phyloP scores from a whole-genome alignment of 495 filamentous ascomycete species.

The Clavariopsis aquatica region DNA sequence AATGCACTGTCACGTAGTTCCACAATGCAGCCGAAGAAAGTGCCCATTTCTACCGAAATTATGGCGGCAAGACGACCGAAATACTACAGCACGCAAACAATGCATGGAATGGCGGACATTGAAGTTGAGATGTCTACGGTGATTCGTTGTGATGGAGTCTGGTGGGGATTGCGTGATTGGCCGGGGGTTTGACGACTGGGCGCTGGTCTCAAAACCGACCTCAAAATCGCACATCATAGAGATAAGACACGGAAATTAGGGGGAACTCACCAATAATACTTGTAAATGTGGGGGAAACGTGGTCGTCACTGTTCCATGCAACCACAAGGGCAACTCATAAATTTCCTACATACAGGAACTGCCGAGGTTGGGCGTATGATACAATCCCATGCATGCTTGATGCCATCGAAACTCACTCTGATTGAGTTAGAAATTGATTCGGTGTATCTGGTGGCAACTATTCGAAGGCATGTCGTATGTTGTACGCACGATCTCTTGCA shows the following conservation, averaged over 20 bases:
- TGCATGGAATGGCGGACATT: background rate
- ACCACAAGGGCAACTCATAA: background rate
- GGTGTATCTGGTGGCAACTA: background rate
- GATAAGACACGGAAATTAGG: constrained; percentile 12
- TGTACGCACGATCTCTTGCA: background rate
- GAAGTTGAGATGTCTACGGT: constrained; percentile 1
- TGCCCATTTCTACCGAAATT: background rate
- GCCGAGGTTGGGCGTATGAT: constrained; percentile 15
- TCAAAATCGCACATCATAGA: background rate
- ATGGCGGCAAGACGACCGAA: background rate
- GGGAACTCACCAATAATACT: background rate
- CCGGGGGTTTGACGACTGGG: constrained; percentile 26
- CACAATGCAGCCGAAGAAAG: background rate
- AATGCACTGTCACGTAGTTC: constrained; percentile 4
- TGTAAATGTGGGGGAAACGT: constrained; percentile 5
- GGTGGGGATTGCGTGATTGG: constrained; percentile 36
- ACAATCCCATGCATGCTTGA: constrained; percentile 23
- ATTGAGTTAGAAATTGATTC: background rate
- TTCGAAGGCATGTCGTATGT: background rate
- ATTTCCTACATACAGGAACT: background rate
- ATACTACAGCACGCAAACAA: constrained; percentile 29
- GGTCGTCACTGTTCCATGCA: background rate
- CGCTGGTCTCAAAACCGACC: background rate
- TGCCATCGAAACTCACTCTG: constrained; percentile 7
- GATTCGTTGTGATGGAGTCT: constrained; percentile 11